A percentile compares a stretch with the other conserved stretches of the same genome.
phyloP scores from a whole-genome alignment of 176 grass and related monocot species.

The Saccharum spontaneum region DNA sequence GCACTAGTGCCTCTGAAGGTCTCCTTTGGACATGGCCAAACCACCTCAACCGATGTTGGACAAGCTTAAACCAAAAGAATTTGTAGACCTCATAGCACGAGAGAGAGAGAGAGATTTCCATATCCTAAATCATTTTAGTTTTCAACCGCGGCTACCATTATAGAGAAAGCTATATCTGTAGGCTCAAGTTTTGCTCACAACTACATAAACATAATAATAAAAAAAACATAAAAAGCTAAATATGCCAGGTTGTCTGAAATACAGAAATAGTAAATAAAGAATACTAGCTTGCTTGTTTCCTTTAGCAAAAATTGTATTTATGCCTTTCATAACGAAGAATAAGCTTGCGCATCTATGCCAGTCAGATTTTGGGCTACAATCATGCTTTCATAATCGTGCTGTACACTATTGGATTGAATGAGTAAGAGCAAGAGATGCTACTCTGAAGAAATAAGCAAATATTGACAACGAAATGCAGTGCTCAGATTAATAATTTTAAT shows the following conservation, averaged over 20 bases:
- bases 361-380: slow-evolving; percentile 5
- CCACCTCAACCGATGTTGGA: too few relatives aligned
- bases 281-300: slow-evolving; percentile 3
- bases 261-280: slow-evolving; percentile 12
- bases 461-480: not conserved
- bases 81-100: not conserved
- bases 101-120: not conserved
- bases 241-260: slow-evolving; percentile 19
- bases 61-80: not conserved
- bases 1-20: too few relatives aligned
- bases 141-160: not conserved
- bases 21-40: too few relatives aligned
- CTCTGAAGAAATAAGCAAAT: slow-evolving; percentile 13
- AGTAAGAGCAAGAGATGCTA: slow-evolving; percentile 11
- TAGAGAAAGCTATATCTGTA: not conserved
- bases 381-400: not conserved
- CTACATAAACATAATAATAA: slow-evolving; percentile 20
- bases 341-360: not conserved
- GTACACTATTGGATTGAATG: slow-evolving; percentile 18
- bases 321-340: not conserved
- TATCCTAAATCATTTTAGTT: not conserved
- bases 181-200: not conserved
- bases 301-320: not conserved
- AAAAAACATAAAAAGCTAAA: not conserved
- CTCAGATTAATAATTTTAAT: slow-evolving; percentile 11